Evolutionary conservation across 495 filamentous ascomycete genomes (phyloP).

Genomic region (Thermochaetoides thermophila): DNA sequence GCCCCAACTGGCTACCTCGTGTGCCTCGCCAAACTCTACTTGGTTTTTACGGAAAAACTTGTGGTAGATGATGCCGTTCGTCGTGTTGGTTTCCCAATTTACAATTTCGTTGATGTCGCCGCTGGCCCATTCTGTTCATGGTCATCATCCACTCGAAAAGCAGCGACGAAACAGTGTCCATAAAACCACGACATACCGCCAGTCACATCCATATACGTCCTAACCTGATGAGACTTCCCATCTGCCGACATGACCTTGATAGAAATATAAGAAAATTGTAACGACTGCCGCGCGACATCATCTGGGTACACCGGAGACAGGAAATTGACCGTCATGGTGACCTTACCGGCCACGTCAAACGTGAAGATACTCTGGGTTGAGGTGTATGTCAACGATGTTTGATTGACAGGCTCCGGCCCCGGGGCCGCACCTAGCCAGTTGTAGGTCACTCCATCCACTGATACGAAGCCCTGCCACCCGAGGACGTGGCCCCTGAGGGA

Average conservation of each 20-base stretch:
- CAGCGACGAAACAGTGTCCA: slow-evolving; percentile 28
- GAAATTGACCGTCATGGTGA: slow-evolving; percentile 66
- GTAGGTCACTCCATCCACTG: slow-evolving; percentile 37
- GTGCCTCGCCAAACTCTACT: slow-evolving; percentile 49
- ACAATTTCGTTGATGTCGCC: slow-evolving; percentile 23
- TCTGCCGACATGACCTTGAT: slow-evolving; percentile 43
- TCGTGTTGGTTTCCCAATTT: slow-evolving; percentile 23
- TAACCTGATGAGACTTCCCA: slow-evolving; percentile 48
- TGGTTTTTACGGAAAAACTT: slow-evolving; percentile 48
- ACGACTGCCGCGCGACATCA: slow-evolving; percentile 70
- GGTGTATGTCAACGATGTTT: slow-evolving; percentile 55
- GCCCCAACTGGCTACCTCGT: slow-evolving; percentile 76
- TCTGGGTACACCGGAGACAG: slow-evolving; percentile 78
- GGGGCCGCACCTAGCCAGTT: slow-evolving; percentile 48
- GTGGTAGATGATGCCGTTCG: slow-evolving; percentile 30
- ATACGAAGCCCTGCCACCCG: slow-evolving; percentile 60
- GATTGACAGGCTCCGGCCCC: slow-evolving; percentile 31
- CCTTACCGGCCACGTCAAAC: slow-evolving; percentile 50
- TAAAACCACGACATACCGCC: slow-evolving; percentile 69
- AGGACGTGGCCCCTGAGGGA: slow-evolving; percentile 54
- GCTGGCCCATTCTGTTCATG: slow-evolving; percentile 28
- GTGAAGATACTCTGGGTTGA: slow-evolving; percentile 77
- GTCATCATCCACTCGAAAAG: slow-evolving; percentile 14
- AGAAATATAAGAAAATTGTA: slow-evolving; percentile 75
- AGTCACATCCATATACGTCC: slow-evolving; percentile 76